Evolutionary conservation across 2,329 filamentous ascomycete species (phyloP).

Genomic region (Diaporthe amygdali): DNA sequence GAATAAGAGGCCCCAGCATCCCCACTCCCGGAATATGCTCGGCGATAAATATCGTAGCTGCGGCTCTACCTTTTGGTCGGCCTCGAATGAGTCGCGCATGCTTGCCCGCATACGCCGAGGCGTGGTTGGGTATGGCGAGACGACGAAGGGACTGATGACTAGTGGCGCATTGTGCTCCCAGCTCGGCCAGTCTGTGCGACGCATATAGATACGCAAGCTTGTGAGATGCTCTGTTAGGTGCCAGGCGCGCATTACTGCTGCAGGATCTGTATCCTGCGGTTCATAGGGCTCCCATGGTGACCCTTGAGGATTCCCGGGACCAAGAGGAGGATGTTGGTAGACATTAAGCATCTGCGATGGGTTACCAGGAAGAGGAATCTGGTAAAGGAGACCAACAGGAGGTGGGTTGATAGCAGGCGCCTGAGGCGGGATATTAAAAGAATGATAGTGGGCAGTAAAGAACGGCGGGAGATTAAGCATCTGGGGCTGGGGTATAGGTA

Average conservation of each 20-base stretch:
- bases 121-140: not conserved
- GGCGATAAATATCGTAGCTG: not conserved
- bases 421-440: too few species aligned
- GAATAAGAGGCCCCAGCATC: constrained; percentile 16
- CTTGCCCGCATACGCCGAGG: not conserved
- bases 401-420: too few species aligned
- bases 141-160: not conserved
- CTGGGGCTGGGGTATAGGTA: too few species aligned
- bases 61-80: not conserved
- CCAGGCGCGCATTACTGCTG: not conserved
- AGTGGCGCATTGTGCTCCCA: constrained; percentile 6
- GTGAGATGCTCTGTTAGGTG: constrained; percentile 10
- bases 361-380: too few species aligned
- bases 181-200: constrained; percentile 19
- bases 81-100: not conserved
- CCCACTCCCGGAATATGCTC: not conserved
- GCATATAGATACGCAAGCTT: constrained; percentile 6
- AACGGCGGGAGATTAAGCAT: too few species aligned
- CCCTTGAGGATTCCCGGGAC: too few species aligned
- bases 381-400: too few species aligned
- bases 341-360: too few species aligned
- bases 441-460: too few species aligned
- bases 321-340: too few species aligned
- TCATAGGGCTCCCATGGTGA: too few species aligned
- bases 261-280: not conserved